Evolutionary conservation across 768 basidiomycete genomes (phyloP).

Genomic region (Candolleomyces eurysporus): DNA sequence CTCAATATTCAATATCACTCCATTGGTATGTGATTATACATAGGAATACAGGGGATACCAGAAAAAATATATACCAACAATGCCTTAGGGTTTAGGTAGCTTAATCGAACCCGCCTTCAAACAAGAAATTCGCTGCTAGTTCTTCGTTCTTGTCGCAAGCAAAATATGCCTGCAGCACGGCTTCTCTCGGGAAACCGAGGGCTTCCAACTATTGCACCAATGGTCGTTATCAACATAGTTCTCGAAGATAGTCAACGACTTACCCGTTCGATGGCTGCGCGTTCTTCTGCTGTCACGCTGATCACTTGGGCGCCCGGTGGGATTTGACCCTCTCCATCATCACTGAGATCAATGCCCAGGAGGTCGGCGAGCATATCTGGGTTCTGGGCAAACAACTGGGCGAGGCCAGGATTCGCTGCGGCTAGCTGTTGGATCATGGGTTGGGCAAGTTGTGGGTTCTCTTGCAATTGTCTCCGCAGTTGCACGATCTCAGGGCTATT

Average conservation of each 20-base stretch:
- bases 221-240: neutral
- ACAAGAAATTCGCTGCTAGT: conserved; percentile 90
- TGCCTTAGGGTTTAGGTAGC: neutral
- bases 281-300: conserved; percentile 83
- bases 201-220: conserved; percentile 61
- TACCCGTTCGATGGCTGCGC: conserved; percentile 86
- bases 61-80: neutral
- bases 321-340: conserved; percentile 37
- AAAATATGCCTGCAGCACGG: conserved; percentile 87
- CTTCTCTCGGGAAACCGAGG: conserved; percentile 82
- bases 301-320: conserved; percentile 62
- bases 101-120: conserved; percentile 66
- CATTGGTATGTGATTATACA: no score
- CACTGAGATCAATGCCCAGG: conserved; percentile 48
- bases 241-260: conserved; percentile 26
- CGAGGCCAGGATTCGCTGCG: conserved; percentile 69
- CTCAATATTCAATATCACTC: no score
- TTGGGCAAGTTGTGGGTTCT: conserved; percentile 80
- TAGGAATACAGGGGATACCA: neutral
- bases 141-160: conserved; percentile 98
- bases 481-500: conserved; percentile 67
- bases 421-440: conserved; percentile 83
- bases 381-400: conserved; percentile 63
- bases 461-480: conserved; percentile 65
- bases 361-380: conserved; percentile 68